phyloP scores from a whole-genome alignment of 805 yeast genomes.

The Hermanozyma aechmeae region DNA sequence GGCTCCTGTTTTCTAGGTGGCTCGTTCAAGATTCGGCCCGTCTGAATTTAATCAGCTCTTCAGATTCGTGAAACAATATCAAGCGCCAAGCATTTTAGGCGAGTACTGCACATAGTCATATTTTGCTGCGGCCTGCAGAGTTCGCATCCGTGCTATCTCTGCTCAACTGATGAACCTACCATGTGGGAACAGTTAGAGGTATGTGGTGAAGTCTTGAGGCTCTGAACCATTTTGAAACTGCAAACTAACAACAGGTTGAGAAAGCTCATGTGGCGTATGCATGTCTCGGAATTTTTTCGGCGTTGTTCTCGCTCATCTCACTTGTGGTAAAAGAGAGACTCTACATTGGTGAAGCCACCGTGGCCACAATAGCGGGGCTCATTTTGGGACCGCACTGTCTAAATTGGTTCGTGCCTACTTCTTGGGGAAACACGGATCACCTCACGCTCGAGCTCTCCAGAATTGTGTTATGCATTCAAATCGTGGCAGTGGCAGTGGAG shows the following conservation, averaged over 20 bases:
- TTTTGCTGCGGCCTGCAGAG: too few relatives aligned
- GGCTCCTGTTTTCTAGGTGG: too few relatives aligned
- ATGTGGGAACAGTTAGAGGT: constrained; percentile 27
- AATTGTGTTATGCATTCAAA: constrained; percentile 76
- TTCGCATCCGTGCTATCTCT: too few relatives aligned
- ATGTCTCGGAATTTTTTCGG: constrained; percentile 72
- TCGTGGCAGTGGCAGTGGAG: constrained; percentile 92
- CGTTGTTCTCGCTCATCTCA: constrained; percentile 73
- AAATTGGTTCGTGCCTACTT: constrained; percentile 71
- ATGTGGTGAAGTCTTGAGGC: constrained; percentile 8
- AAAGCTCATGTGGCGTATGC: constrained; percentile 84
- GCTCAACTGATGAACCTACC: too few relatives aligned
- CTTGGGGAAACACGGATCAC: constrained; percentile 80
- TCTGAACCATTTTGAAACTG: constrained; percentile 5
- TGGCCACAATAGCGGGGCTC: constrained; percentile 76
- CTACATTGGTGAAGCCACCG: constrained; percentile 87
- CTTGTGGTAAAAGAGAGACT: constrained; percentile 74
- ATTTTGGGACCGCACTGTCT: constrained; percentile 85
- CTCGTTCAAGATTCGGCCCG: too few relatives aligned
- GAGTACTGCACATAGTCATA: too few relatives aligned
- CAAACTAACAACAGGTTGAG: constrained; percentile 25
- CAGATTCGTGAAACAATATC: too few relatives aligned
- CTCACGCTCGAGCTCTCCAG: constrained; percentile 80
- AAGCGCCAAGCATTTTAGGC: too few relatives aligned
- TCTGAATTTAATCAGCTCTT: too few relatives aligned